Base-by-base conservation (phyloP, 768 basidiomycete genomes). In the Termitomyces sp. region DNA sequence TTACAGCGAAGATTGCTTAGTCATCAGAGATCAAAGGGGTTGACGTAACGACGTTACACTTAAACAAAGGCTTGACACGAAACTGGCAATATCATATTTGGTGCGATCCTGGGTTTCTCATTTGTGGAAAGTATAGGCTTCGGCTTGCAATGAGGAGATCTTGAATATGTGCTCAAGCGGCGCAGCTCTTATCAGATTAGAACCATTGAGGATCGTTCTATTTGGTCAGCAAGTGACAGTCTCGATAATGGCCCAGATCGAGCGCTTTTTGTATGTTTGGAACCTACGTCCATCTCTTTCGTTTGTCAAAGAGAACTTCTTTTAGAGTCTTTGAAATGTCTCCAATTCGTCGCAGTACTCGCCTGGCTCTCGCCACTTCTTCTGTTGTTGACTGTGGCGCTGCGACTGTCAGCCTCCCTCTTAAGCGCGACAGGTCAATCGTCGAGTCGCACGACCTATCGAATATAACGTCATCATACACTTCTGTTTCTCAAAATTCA, bases 1-100 rank as follows among this genome's bases (percentile, higher is more conserved):
- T 30, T 8, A 51, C 50, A 30, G 20, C 36, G 40, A 30, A 46
- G 33, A 46, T 46, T 59, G 61, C 61, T 63, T 56, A 65, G 63
- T 64, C 66, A 63, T 50, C 59, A 57, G 23, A 40, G 32, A 38
- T 40, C 50, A 35, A 50, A 50, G 33, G 33, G n/a, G 41, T 43
- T 20, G n/a, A 36, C 35, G 35, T 36, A 10, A 10, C 35, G 10
- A 12, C 32, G 32, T 33, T 5, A 33, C 16, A 40, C 40, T 41
- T 18, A 41, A 18, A 41, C 40, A 18, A n/a, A 5, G 18, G 0
- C 40, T 16, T 5, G 6, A 32, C 32, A 38, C 1, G n/a, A 12
- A 9, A 43, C 41, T 43, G n/a, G 41, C 41, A 43, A 43, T 33
- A 32, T n/a, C 18, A 41, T 8, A n/a, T 41, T n/a, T 6, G n/a